phyloP scores from a whole-genome alignment of 306 rosid genomes.

The Glycine latifolia region DNA sequence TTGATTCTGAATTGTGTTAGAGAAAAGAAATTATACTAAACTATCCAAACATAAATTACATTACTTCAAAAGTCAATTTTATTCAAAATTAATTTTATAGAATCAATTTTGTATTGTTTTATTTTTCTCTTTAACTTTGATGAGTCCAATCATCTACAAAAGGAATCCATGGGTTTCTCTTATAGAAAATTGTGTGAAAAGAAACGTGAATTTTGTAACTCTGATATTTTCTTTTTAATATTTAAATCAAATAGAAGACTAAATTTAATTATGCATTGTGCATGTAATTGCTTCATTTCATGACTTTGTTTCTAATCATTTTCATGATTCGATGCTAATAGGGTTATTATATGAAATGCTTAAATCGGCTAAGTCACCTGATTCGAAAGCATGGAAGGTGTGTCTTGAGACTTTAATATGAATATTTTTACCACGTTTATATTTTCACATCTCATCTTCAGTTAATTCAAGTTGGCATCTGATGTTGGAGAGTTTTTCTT shows the following conservation, averaged over 20 bases:
- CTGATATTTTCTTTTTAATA: neutral
- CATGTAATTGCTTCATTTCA: constrained; percentile 3
- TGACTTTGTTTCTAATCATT: constrained; percentile 19
- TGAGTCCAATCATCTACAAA: neutral
- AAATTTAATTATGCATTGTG: neutral
- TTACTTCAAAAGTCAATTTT: too few relatives aligned
- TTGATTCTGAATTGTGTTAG: too few relatives aligned
- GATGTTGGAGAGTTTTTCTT: neutral
- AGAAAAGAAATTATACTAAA: too few relatives aligned
- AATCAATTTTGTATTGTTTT: neutral
- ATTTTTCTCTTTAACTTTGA: neutral
- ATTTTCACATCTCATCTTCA: constrained; percentile 7
- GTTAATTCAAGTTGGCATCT: constrained; percentile 12
- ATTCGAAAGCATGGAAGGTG: constrained; percentile 95
- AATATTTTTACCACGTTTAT: constrained; percentile 15
- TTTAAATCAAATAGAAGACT: constrained; percentile 18
- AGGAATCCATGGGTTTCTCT: constrained; percentile 10
- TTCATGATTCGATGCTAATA: constrained; percentile 41
- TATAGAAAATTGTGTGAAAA: neutral
- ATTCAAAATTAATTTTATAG: too few relatives aligned
- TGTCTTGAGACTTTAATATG: constrained; percentile 38
- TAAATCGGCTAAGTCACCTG: constrained; percentile 74
- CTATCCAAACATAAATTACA: too few relatives aligned
- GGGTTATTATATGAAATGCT: constrained; percentile 90
- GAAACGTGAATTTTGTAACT: neutral